A percentile compares a stretch with the other conserved stretches of the same genome.
phyloP scores from a whole-genome alignment of 208 protist species.

The Leishmania turanica region DNA sequence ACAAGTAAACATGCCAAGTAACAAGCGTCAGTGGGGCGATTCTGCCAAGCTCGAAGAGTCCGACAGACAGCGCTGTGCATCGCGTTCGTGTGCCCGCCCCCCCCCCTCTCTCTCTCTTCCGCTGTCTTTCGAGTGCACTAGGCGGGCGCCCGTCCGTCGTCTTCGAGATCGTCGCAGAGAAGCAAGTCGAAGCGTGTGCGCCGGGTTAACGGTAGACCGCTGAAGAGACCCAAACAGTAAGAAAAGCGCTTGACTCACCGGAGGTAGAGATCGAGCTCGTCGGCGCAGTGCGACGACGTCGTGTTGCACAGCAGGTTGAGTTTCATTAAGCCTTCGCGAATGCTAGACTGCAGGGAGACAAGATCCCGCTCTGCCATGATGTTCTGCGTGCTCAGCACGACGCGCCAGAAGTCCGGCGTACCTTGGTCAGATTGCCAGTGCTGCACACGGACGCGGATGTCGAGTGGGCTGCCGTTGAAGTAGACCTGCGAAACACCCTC shows the following conservation, averaged over 20 bases:
- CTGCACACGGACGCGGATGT: constrained; percentile 59
- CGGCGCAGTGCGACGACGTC: constrained; percentile 22
- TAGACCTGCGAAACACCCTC: constrained; percentile 52
- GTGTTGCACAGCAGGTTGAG: constrained; percentile 33
- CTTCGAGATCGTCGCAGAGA: background rate
- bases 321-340: constrained; percentile 29
- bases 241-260: constrained; percentile 1
- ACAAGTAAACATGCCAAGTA: background rate
- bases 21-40: too few species aligned
- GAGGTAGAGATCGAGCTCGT: constrained; percentile 38
- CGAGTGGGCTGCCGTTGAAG: constrained; percentile 53
- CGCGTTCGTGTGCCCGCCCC: background rate
- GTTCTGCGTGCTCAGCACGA: constrained; percentile 50
- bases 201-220: background rate
- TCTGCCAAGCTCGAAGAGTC: background rate
- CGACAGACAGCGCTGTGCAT: background rate
- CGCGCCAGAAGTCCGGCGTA: constrained; percentile 52
- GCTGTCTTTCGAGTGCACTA: background rate
- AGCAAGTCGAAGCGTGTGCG: background rate
- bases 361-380: constrained; percentile 57
- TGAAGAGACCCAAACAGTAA: background rate
- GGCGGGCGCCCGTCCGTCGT: background rate
- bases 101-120: background rate
- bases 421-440: constrained; percentile 33
- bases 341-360: constrained; percentile 29